Conservation (phyloP, 345 rosid genomes). For the Murraya paniculata region DNA sequence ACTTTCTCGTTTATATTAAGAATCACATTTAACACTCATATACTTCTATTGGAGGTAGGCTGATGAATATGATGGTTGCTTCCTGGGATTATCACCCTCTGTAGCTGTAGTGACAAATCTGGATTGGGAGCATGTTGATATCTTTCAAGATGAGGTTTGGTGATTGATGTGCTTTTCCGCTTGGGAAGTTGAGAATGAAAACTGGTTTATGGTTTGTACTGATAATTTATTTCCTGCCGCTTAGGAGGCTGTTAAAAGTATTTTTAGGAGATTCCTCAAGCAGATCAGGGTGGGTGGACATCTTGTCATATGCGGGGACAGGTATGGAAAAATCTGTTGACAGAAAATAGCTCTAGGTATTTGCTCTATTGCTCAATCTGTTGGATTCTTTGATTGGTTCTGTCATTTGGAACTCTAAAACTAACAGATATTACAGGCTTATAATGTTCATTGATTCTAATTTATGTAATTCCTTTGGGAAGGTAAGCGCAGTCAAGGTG, state of each 20-base stretch:
- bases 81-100: constrained; percentile 33
- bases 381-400: not conserved
- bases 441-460: constrained; percentile 8
- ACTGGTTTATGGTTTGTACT: not conserved
- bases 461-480: constrained; percentile 10
- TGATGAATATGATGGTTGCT: constrained; percentile 40
- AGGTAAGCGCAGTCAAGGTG: constrained; percentile 20
- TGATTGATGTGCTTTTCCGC: not conserved
- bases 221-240: not conserved
- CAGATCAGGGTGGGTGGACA: constrained; percentile 25
- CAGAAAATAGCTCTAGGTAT: not conserved
- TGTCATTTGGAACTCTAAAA: not conserved
- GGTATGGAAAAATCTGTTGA: constrained; percentile 2
- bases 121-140: constrained; percentile 40
- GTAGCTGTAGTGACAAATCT: constrained; percentile 36
- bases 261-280: constrained; percentile 26
- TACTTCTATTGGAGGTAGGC: constrained; percentile 21
- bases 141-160: constrained; percentile 33
- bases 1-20: not conserved
- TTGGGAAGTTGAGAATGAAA: not conserved
- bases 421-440: not conserved
- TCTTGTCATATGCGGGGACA: constrained; percentile 33
- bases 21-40: not conserved
- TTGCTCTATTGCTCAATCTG: not conserved
- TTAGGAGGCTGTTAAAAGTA: constrained; percentile 22